These are phyloP conservation scores for Aphanomyces astaci DNA, from an alignment of 352 stramenopile species.

Conservation along the genomic window DNA sequence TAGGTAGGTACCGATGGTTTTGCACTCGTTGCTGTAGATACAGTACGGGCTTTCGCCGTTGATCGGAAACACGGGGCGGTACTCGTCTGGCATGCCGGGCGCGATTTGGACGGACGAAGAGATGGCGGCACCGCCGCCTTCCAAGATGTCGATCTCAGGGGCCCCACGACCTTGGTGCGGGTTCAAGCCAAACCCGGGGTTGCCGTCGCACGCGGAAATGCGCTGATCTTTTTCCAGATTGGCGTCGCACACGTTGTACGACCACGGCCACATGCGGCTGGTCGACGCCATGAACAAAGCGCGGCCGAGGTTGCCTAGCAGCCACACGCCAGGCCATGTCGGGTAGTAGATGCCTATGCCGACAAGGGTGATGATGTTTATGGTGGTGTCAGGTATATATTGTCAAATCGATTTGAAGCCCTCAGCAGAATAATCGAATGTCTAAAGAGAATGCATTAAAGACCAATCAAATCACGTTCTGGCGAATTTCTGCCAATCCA, in stretches of 20 bases:
- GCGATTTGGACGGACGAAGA: constrained; percentile 86
- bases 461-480: too few relatives aligned
- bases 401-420: too few relatives aligned
- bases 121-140: constrained; percentile 61
- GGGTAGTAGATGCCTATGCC: constrained; percentile 41
- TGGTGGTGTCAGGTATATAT: too few relatives aligned
- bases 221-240: constrained; percentile 26
- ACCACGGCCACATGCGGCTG: constrained; percentile 93
- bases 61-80: constrained; percentile 31
- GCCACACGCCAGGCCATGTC: constrained; percentile 93
- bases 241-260: constrained; percentile 82
- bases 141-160: constrained; percentile 93
- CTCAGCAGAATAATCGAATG: too few relatives aligned
- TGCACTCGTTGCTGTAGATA: constrained; percentile 18
- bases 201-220: constrained; percentile 80
- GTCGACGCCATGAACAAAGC: constrained; percentile 88
- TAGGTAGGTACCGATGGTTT: constrained; percentile 16
- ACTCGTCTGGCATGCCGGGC: constrained; percentile 55
- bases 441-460: too few relatives aligned
- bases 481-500: too few relatives aligned
- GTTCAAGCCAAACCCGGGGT: constrained; percentile 87
- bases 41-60: constrained; percentile 23
- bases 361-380: constrained; percentile 27
- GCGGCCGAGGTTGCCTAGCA: constrained; percentile 91
- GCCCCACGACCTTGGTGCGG: constrained; percentile 72